Evolutionary conservation across 257 asterid species (phyloP).

Genomic region (Apocynum venetum): DNA sequence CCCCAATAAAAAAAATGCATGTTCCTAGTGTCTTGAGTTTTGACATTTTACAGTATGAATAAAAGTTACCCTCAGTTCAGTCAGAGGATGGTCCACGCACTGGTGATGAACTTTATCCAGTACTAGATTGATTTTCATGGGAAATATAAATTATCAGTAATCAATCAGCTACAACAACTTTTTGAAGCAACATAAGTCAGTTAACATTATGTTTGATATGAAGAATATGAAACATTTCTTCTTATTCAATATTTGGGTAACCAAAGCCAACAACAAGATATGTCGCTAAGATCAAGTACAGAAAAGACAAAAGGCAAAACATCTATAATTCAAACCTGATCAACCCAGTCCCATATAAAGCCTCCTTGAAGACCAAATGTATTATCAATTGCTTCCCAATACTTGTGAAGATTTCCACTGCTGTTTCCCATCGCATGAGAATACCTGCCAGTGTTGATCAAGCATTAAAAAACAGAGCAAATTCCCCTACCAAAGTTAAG

Average conservation of each 20-base stretch:
- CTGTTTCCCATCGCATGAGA: slow-evolving; percentile 99
- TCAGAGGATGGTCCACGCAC: background rate
- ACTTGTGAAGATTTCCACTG: slow-evolving; percentile 81
- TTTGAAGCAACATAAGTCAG: background rate
- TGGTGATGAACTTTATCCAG: background rate
- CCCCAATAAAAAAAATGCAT: background rate
- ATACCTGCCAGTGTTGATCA: slow-evolving; percentile 46
- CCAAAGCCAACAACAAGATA: slow-evolving; percentile 1
- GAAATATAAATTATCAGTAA: background rate
- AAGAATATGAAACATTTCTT: background rate
- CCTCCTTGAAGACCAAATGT: slow-evolving; percentile 99
- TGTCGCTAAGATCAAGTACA: background rate
- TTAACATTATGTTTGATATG: background rate
- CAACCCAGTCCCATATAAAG: slow-evolving; percentile 99
- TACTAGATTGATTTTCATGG: background rate
- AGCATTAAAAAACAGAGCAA: slow-evolving; percentile 15
- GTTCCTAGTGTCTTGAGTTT: background rate
- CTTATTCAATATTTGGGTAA: background rate
- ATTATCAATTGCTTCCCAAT: slow-evolving; percentile 98
- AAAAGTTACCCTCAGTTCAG: background rate
- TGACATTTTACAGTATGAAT: background rate
- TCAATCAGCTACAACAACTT: background rate
- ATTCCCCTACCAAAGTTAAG: slow-evolving; percentile 10
- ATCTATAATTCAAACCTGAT: slow-evolving; percentile 55
- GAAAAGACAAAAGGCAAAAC: background rate